phyloP scores from a whole-genome alignment of 2,329 filamentous ascomycete species.

The Westerdykella aurantiaca region DNA sequence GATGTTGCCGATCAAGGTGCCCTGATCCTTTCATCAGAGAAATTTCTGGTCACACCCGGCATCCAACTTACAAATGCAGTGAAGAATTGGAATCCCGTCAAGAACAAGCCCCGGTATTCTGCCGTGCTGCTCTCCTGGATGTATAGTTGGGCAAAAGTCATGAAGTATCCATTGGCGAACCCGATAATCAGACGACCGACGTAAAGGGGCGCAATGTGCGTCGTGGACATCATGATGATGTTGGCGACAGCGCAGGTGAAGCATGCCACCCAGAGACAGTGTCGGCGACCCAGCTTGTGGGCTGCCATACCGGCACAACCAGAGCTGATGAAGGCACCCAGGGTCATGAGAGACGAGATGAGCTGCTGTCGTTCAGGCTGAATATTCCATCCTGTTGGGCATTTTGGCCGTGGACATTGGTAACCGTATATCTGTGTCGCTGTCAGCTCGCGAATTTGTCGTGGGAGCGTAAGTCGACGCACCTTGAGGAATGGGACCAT shows the following conservation, averaged over 20 bases:
- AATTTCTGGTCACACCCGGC: no score
- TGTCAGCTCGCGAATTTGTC: neutral
- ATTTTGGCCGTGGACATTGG: constrained; percentile 14
- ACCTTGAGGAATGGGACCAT: constrained; percentile 48
- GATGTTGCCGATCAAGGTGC: constrained; percentile 44
- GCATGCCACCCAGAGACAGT: constrained; percentile 45
- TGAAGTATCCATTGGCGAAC: constrained; percentile 51
- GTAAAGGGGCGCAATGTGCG: constrained; percentile 50
- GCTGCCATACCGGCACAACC: constrained; percentile 38
- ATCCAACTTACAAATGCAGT: constrained; percentile 37
- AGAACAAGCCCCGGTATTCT: constrained; percentile 46
- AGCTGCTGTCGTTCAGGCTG: constrained; percentile 39
- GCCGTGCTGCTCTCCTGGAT: constrained; percentile 49
- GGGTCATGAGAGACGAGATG: constrained; percentile 43
- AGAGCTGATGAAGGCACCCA: constrained; percentile 43
- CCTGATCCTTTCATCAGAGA: constrained; percentile 9
- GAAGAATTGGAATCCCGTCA: constrained; percentile 47
- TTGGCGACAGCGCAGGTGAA: constrained; percentile 49
- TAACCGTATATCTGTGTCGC: constrained; percentile 26
- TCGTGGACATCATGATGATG: constrained; percentile 54
- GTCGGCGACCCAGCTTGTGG: constrained; percentile 41
- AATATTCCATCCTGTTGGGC: constrained; percentile 41
- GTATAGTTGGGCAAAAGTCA: constrained; percentile 51
- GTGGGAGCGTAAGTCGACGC: constrained; percentile 1
- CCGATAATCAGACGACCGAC: constrained; percentile 52